Percentiles rank a stretch among this genome's conserved stretches.
Evolutionary conservation across 2,329 filamentous ascomycete species (phyloP).

Genomic region (Botrytis fragariae): DNA sequence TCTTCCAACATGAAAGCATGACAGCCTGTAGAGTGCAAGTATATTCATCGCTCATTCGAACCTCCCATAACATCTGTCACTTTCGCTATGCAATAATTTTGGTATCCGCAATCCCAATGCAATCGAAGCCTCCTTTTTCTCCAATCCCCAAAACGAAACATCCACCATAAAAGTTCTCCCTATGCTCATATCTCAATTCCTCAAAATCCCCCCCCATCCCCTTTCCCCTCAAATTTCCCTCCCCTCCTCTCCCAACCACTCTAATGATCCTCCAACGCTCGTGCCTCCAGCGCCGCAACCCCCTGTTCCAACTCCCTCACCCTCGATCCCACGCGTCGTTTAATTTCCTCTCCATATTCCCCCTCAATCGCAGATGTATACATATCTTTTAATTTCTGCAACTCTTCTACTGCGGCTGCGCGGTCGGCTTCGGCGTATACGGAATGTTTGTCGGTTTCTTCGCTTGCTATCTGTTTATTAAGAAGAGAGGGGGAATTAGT

Average conservation of each 20-base stretch:
- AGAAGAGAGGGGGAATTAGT: background rate
- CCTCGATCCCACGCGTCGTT: conserved; percentile 44
- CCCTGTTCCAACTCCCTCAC: conserved; percentile 47
- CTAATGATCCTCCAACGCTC: conserved; percentile 38
- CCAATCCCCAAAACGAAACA: background rate
- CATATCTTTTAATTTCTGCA: conserved; percentile 41
- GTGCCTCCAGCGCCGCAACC: conserved; percentile 44
- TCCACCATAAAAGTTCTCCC: background rate
- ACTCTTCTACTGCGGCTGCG: conserved; percentile 45
- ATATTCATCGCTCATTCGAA: background rate
- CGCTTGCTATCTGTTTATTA: conserved; percentile 41
- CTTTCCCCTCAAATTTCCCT: too few relatives aligned
- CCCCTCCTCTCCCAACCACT: too few relatives aligned
- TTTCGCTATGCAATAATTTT: background rate
- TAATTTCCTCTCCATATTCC: conserved; percentile 43
- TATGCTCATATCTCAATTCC: background rate
- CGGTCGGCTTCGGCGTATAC: conserved; percentile 48
- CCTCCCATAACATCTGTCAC: background rate
- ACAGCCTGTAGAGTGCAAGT: background rate
- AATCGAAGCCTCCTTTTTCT: background rate
- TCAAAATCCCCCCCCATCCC: too few relatives aligned
- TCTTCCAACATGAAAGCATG: background rate
- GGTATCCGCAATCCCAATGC: background rate
- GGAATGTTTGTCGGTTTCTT: conserved; percentile 45
- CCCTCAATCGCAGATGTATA: conserved; percentile 38